phyloP scores from a whole-genome alignment of 1,139 yeast genomes.

The Geotrichum restrictum region DNA sequence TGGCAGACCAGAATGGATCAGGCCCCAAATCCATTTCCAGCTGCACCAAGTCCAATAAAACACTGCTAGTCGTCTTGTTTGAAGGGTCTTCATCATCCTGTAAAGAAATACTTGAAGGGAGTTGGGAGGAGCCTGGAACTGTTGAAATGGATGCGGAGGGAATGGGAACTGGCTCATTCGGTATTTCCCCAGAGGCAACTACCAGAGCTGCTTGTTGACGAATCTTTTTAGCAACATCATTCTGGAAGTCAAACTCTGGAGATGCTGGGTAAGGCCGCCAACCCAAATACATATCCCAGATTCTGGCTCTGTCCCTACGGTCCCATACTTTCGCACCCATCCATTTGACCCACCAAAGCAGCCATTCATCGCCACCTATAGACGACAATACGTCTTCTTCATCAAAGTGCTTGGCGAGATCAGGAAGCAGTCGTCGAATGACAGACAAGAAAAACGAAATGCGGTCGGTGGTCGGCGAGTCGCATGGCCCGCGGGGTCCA shows the following conservation, averaged over 20 bases:
- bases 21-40: slow-evolving; percentile 26
- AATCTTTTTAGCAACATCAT: background rate
- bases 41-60: slow-evolving; percentile 19
- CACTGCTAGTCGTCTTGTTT: slow-evolving; percentile 29
- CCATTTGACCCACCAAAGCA: slow-evolving; percentile 92
- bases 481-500: slow-evolving; percentile 20
- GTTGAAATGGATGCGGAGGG: background rate
- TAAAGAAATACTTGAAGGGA: background rate
- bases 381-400: slow-evolving; percentile 71
- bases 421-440: slow-evolving; percentile 65
- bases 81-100: slow-evolving; percentile 1
- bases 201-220: background rate
- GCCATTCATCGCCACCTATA: slow-evolving; percentile 78
- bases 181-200: background rate
- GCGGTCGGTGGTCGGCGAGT: slow-evolving; percentile 49
- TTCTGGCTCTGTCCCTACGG: slow-evolving; percentile 72
- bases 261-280: slow-evolving; percentile 47
- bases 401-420: slow-evolving; percentile 66
- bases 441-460: slow-evolving; percentile 69
- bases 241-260: slow-evolving; percentile 9
- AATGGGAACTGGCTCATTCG: background rate
- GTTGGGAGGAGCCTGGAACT: background rate
- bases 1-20: slow-evolving; percentile 38
- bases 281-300: slow-evolving; percentile 85
- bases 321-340: slow-evolving; percentile 89